These are phyloP conservation scores for Eimeria zaria DNA, from an alignment of 169 alveolate genomes.

Conservation along the genomic window DNA sequence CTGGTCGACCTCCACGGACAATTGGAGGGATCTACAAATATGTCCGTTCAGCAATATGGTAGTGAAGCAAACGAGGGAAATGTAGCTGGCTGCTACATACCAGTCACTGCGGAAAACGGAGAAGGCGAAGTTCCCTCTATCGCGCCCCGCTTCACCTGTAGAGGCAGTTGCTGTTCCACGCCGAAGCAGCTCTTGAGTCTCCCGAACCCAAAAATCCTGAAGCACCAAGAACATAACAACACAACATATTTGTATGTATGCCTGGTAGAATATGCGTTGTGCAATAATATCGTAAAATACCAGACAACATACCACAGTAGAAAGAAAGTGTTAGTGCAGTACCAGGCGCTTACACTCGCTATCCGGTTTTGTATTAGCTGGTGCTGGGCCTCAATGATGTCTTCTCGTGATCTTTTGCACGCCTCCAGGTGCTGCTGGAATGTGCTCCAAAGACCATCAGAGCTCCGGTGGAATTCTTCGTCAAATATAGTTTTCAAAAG, in stretches of 20 bases:
- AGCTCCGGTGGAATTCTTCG: conserved; percentile 61
- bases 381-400: conserved; percentile 49
- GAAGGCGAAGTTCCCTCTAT: conserved; percentile 38
- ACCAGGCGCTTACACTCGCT: not conserved
- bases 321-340: not conserved
- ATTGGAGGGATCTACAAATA: not conserved
- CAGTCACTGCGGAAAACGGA: conserved; percentile 65
- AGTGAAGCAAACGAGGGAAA: not conserved
- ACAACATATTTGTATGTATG: not conserved
- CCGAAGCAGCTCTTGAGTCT: conserved; percentile 26
- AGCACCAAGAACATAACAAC: no score
- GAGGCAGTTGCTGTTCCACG: not conserved
- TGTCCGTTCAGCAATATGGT: not conserved
- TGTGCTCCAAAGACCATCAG: conserved; percentile 33
- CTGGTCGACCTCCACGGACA: no score
- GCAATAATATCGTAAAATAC: not conserved
- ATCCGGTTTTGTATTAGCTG: conserved; percentile 21
- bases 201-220: conserved; percentile 54
- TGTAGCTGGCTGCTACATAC: not conserved
- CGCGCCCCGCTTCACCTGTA: not conserved
- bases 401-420: conserved; percentile 31
- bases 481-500: conserved; percentile 20
- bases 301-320: not conserved
- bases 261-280: not conserved
- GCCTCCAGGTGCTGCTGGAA: conserved; percentile 71